Evolutionary conservation across 2,329 filamentous ascomycete genomes (phyloP).

Genomic region (Colletotrichum karsti): DNA sequence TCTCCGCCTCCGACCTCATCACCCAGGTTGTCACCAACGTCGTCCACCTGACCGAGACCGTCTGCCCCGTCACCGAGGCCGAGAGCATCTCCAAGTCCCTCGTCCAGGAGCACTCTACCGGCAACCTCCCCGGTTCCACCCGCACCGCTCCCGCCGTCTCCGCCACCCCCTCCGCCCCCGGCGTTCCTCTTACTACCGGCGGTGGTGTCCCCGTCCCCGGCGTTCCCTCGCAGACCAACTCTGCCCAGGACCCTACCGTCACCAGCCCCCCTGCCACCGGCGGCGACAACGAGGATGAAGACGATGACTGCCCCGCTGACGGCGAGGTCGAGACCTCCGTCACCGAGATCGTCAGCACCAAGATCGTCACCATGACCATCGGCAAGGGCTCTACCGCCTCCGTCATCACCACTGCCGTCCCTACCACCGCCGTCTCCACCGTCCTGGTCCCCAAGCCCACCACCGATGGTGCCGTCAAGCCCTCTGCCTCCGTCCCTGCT

Average conservation of each 20-base stretch:
- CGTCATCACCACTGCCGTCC: constrained; percentile 53
- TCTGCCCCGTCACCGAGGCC: constrained; percentile 56
- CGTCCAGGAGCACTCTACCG: constrained; percentile 44
- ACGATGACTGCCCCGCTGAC: constrained; percentile 26
- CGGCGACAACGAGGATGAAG: constrained; percentile 17
- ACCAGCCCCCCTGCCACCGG: constrained; percentile 12
- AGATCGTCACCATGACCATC: constrained; percentile 44
- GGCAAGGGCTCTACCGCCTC: constrained; percentile 40
- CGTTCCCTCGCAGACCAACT: constrained; percentile 30
- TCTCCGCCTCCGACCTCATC: constrained; percentile 45
- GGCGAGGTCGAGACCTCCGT: constrained; percentile 30
- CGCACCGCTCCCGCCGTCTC: constrained; percentile 39
- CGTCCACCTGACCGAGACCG: constrained; percentile 47
- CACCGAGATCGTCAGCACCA: constrained; percentile 40
- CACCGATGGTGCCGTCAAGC: background rate
- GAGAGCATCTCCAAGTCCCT: constrained; percentile 49
- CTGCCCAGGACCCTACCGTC: constrained; percentile 29
- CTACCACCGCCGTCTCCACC: constrained; percentile 50
- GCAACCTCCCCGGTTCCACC: constrained; percentile 47
- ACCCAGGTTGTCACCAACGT: constrained; percentile 47
- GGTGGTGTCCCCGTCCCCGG: constrained; percentile 33
- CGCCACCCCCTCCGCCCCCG: constrained; percentile 29
- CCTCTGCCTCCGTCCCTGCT: background rate
- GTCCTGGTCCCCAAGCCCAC: constrained; percentile 34
- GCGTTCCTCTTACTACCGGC: constrained; percentile 43